Evolutionary conservation across 495 filamentous ascomycete genomes (phyloP).

Genomic region (Pyrenula aspistea): DNA sequence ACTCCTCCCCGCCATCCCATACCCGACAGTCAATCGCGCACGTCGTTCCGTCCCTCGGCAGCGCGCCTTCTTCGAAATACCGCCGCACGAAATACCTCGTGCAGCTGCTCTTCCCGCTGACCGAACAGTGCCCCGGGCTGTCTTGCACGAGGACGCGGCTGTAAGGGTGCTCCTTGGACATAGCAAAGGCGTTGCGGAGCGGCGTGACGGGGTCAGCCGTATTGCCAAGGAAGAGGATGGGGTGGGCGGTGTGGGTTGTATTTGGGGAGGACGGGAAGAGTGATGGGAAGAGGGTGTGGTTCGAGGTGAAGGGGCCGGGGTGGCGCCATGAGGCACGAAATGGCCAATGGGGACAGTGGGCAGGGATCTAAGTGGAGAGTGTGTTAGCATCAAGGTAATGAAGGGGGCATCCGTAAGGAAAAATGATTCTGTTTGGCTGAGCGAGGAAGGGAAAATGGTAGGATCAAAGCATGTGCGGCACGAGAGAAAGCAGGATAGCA

Average conservation of each 20-base stretch:
- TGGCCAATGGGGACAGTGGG: conserved; percentile 25
- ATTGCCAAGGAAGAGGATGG: conserved; percentile 48
- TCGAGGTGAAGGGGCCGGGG: conserved; percentile 5
- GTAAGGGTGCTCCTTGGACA: conserved; percentile 32
- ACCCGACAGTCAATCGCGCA: background rate
- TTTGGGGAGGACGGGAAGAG: background rate
- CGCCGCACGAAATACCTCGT: background rate
- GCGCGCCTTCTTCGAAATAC: background rate
- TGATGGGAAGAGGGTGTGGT: background rate
- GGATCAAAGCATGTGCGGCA: too few relatives aligned
- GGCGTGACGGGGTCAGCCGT: conserved; percentile 50
- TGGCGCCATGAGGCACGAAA: conserved; percentile 10
- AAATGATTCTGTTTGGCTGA: conserved; percentile 19
- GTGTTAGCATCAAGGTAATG: too few relatives aligned
- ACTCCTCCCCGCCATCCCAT: background rate
- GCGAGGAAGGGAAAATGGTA: conserved; percentile 30
- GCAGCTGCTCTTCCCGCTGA: background rate
- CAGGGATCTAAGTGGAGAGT: conserved; percentile 3
- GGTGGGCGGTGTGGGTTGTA: conserved; percentile 33
- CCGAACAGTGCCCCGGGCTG: background rate
- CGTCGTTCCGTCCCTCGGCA: background rate
- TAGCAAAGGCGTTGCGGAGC: conserved; percentile 33
- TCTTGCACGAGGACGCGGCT: conserved; percentile 33
- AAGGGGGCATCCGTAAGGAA: background rate
- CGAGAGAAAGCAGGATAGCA: too few relatives aligned